phyloP scores from a whole-genome alignment of 2,329 filamentous ascomycete species.

The Pseudogymnoascus sp. region DNA sequence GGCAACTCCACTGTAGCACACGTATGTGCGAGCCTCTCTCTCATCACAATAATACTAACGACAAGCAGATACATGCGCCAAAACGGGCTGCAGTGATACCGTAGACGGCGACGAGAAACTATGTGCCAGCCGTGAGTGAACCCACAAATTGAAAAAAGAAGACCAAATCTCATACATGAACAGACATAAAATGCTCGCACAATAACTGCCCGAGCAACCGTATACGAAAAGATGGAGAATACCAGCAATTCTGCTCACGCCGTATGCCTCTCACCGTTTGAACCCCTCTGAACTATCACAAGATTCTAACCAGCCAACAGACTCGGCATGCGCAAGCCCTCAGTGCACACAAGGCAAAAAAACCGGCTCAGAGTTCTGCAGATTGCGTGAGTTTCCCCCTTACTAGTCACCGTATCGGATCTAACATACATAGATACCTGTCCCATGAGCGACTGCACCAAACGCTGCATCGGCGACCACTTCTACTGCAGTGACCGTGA shows the following conservation, averaged over 20 bases:
- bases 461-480: background rate
- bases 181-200: background rate
- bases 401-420: background rate
- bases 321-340: background rate
- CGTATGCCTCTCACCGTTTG: background rate
- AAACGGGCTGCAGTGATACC: background rate
- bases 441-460: background rate
- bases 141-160: background rate
- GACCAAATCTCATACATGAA: background rate
- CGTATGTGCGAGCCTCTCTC: background rate
- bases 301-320: background rate
- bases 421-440: background rate
- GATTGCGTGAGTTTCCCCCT: background rate
- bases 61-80: background rate
- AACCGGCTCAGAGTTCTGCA: background rate
- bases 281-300: too few relatives aligned
- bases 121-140: background rate
- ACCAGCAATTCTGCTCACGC: background rate
- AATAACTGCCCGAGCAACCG: background rate
- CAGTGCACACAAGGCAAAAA: background rate
- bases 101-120: background rate
- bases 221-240: background rate
- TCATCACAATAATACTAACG: background rate
- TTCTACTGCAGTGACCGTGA: background rate
- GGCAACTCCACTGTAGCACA: background rate